phyloP scores from a whole-genome alignment of 2,329 filamentous ascomycete species.

The Geosmithia putterillii region DNA sequence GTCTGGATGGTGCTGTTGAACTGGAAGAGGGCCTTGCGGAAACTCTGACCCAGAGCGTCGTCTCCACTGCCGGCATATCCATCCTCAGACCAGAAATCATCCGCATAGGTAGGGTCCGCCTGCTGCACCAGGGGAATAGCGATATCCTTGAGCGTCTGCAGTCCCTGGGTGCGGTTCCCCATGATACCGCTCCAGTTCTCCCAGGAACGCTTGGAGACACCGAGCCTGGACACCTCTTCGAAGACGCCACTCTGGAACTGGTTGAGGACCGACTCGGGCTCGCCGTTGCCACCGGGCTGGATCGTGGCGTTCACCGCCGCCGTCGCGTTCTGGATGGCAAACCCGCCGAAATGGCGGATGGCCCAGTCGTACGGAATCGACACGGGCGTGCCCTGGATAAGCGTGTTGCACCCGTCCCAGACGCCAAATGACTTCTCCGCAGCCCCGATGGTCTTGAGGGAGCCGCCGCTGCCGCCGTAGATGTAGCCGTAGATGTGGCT shows the following conservation, averaged over 20 bases:
- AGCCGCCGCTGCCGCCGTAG: conserved; percentile 11
- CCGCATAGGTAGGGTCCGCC: conserved; percentile 5
- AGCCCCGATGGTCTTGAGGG: conserved; percentile 8
- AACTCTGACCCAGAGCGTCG: conserved; percentile 4
- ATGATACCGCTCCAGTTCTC: conserved; percentile 4
- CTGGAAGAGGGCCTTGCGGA: conserved; percentile 3
- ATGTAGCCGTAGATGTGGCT: conserved; percentile 8
- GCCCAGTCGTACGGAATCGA: conserved; percentile 7
- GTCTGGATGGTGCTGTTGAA: neutral
- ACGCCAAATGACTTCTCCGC: conserved; percentile 8
- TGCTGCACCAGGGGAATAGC: conserved; percentile 1
- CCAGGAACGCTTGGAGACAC: conserved; percentile 3
- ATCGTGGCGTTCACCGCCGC: conserved; percentile 4
- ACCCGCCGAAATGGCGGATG: conserved; percentile 4
- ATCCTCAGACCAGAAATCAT: conserved; percentile 8
- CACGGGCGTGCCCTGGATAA: conserved; percentile 8
- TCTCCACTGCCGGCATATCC: conserved; percentile 7
- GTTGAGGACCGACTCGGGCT: conserved; percentile 1
- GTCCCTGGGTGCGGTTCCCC: neutral
- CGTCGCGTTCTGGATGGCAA: conserved; percentile 1
- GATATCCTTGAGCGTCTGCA: neutral
- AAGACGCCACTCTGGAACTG: conserved; percentile 1
- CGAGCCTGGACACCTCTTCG: conserved; percentile 3
- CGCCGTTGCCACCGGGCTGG: conserved; percentile 4
- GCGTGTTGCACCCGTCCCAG: conserved; percentile 10